A percentile compares a stretch with the other conserved stretches of the same genome.
Evolutionary conservation across 1,139 yeast genomes (phyloP).

Genomic region (Candida freyschussii): DNA sequence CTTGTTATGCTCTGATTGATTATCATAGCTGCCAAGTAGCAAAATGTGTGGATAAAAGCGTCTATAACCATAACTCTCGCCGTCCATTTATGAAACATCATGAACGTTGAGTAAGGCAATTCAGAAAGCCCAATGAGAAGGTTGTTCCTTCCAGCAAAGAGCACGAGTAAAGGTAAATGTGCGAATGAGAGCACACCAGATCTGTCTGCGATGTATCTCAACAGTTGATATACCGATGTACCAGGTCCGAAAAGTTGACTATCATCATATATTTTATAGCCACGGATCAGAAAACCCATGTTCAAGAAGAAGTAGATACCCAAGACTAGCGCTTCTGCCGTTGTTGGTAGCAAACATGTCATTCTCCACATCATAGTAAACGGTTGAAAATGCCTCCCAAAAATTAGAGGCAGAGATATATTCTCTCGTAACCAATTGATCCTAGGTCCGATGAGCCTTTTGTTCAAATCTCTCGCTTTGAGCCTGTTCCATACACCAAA

Average conservation of each 20-base stretch:
- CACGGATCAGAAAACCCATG: slow-evolving; percentile 35
- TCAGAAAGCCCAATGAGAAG: slow-evolving; percentile 58
- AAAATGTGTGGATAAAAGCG: slow-evolving; percentile 38
- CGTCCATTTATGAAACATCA: slow-evolving; percentile 64
- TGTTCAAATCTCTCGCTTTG: slow-evolving; percentile 12
- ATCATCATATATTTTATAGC: slow-evolving; percentile 35
- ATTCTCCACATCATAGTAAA: slow-evolving; percentile 22
- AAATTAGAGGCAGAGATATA: slow-evolving; percentile 17
- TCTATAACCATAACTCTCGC: slow-evolving; percentile 42
- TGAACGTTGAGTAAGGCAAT: slow-evolving; percentile 56
- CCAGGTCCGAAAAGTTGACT: slow-evolving; percentile 38
- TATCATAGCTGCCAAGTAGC: slow-evolving; percentile 33
- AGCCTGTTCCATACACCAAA: slow-evolving; percentile 19
- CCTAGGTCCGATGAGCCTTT: slow-evolving; percentile 9
- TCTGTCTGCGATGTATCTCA: slow-evolving; percentile 59
- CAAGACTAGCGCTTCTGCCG: slow-evolving; percentile 48
- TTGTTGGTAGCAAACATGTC: slow-evolving; percentile 42
- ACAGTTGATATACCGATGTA: slow-evolving; percentile 37
- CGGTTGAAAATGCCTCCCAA: slow-evolving; percentile 19
- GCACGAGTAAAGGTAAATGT: slow-evolving; percentile 45
- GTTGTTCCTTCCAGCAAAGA: slow-evolving; percentile 67
- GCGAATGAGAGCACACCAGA: slow-evolving; percentile 47
- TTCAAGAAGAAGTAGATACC: slow-evolving; percentile 39
- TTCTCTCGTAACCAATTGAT: slow-evolving; percentile 16
- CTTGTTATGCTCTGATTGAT: slow-evolving; percentile 17